Base-by-base conservation (phyloP, 192 early-diverging fungal genomes). In the Backusella tarrabulga region DNA sequence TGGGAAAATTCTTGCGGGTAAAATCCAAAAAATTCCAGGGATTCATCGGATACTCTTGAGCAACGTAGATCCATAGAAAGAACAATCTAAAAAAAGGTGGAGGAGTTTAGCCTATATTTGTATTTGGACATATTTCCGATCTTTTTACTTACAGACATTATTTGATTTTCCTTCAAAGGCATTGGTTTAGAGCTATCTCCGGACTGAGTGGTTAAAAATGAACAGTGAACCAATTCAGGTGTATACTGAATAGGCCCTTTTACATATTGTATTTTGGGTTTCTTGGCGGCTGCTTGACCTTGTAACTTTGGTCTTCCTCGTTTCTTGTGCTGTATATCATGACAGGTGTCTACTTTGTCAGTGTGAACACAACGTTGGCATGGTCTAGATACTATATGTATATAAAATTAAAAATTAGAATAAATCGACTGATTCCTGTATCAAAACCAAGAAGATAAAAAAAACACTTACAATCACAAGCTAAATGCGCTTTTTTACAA, bases 401-500 rank as follows among this genome's bases (percentile, higher is more conserved):
- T 36, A 29, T 5, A 23, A 36, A 29, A 14, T 44, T 69, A 69
- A 38, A 5, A 44, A 44, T 6, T 14, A 17, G 29, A 29, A 63
- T 63, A 14, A 63, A 63, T 63, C 11, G 23, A 63, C 56, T 63
- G 56, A 29, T 63, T 63, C 9, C 52, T 34, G 9, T 23, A 2
- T 44, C 29, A 21, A 29, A 40, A 40, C 75, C 38, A 38, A 36
- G 38, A 46, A 32, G 63, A 32, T 32, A 32, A 32, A 32, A 32
- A 6, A 60, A 26, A 32, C 34, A 87, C 88, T 91, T 90, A 90
- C 89, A 83, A 85, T 97, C 94, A 84, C 95, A 97, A 9, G 93
- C 93, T 56, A 97, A 85, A 74, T 97, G 95, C 3, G 94, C 93
- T 73, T 90, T 89, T 79, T 95, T 95, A 84, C 95, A 97, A 82